Evolutionary conservation across 257 asterid species (phyloP), one percentile per base, ranked within the genome.

Genomic region (Gentiana straminea): DNA sequence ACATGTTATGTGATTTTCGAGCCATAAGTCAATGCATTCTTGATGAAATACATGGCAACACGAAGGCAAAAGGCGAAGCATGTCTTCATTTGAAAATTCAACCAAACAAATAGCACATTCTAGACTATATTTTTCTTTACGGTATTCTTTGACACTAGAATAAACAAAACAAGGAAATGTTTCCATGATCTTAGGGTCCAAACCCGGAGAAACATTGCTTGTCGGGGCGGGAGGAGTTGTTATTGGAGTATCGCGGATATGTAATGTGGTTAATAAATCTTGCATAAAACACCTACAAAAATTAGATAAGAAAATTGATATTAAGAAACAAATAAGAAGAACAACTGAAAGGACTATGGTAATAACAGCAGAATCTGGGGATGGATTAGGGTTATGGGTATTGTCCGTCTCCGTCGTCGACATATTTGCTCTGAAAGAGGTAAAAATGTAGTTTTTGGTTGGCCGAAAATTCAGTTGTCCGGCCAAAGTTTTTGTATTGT

Each of bases 11-110:
- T 85, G 97, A 0, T 84, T 71, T 63, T 75, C 94, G 7, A 92
- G 83, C 98, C 98, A 92, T 2, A 85, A 81, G 65, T 92, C 98
- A 2, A 92, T 76, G 70, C 98, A 92, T 8, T 83, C 94, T 62
- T 81, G 88, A 57, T 92, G 98, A 55, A 84, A 92, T 0, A 85
- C 98, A 11, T 92, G 98, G 66, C 81, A 81, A 52, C 98, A 92
- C 7, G 77, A 8, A 0, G 94, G 78, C 51, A 92, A 10, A 24
- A 84, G 81, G 9, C 97, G 94, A 9, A 92, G 81, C 1, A 80
- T 35, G 33, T 84, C 93, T 5, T 51, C 65, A 39, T 70, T 81
- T 5, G 61, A 72, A 55, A 92, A 88, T 41, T 92, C 98, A 1
- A 77, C 67, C 62, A 92, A 47, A 62, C 97, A 92, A 54, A 92